Percentiles rank a stretch among this genome's conserved stretches.
phyloP scores from a whole-genome alignment of 352 stramenopile genomes.

The Phytophthora pistaciae region DNA sequence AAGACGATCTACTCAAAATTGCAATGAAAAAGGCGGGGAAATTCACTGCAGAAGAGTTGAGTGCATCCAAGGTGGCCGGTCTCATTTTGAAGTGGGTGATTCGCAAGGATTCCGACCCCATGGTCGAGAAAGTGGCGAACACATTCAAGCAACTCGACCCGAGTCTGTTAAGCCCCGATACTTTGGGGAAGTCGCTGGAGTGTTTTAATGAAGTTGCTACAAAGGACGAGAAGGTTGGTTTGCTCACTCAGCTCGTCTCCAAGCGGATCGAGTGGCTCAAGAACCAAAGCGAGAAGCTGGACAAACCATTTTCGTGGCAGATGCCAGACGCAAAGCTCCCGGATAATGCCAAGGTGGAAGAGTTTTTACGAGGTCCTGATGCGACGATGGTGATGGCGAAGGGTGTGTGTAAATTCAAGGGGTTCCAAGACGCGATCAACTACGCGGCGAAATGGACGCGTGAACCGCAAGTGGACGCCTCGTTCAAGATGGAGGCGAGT shows the following conservation, averaged over 20 bases:
- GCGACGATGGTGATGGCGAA: neutral
- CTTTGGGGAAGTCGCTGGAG: slow-evolving; percentile 1
- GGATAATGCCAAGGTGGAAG: slow-evolving; percentile 1
- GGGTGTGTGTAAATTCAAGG: neutral
- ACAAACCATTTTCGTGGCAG: slow-evolving; percentile 16
- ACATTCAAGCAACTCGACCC: slow-evolving; percentile 7
- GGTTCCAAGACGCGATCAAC: neutral
- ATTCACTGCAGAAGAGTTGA: neutral
- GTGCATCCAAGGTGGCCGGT: neutral
- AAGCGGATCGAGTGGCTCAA: slow-evolving; percentile 19
- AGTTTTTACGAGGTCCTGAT: slow-evolving; percentile 4
- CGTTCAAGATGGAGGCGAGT: neutral
- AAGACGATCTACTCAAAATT: neutral
- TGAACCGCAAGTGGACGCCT: neutral
- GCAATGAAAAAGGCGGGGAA: neutral
- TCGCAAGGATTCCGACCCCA: neutral
- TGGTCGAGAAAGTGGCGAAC: neutral
- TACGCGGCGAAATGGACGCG: neutral
- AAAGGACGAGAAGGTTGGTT: neutral
- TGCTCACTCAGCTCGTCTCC: neutral
- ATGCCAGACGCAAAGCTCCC: slow-evolving; percentile 14
- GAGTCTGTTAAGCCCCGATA: neutral
- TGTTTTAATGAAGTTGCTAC: neutral
- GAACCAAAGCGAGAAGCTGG: neutral
- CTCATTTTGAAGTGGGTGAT: slow-evolving; percentile 16